Evolutionary conservation across 345 rosid genomes (phyloP), one percentile per base, ranked within the genome.

Genomic region (Populus alba): DNA sequence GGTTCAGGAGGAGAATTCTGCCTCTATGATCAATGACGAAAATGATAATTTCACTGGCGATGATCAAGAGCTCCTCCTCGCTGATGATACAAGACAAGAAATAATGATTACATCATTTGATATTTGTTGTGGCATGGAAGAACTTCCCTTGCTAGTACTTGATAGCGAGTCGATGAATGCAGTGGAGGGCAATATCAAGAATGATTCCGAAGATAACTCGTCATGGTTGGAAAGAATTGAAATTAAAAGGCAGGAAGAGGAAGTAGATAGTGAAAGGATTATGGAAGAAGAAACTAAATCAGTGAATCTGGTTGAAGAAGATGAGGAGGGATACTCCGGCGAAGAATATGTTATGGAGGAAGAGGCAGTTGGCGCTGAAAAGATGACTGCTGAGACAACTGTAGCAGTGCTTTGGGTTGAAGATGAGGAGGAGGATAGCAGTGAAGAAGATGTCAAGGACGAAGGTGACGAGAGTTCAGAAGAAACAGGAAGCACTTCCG

Each of bases 1-100:
- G 85, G 70, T 75, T 71, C 79, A 88, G 91, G 87, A 67, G 72
- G 85, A 83, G 66, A 74, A 72, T 29, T 72, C 78, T 8, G 31
- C 47, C 10, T 22, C 66, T 13, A 8, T 31, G 57, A 41, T 10
- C 70, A 73, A 66, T 51, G 82, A 62, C 39, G 66, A 70, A 55
- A 62, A 62, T 25, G 82, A 73, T 66, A 23, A 75, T 70, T 47
- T 72, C 41, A 18, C 31, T 15, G 8, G 55, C 12, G 63, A 7
- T 70, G 75, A 66, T 29, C 68, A 47, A 49, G 81, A 83, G 81
- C 71, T 79, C 59, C 43, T 66, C 6, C 49, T 75, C 43, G 53
- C 68, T 13, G 82, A 79, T n/a, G 63, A 79, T 41, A 12, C 45
- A 1, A 75, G 76, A 63, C 68, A 78, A 47, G 86, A 80, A 74